Base-by-base conservation (phyloP, 148 eudicot genomes). In the Polygonum aviculare region DNA sequence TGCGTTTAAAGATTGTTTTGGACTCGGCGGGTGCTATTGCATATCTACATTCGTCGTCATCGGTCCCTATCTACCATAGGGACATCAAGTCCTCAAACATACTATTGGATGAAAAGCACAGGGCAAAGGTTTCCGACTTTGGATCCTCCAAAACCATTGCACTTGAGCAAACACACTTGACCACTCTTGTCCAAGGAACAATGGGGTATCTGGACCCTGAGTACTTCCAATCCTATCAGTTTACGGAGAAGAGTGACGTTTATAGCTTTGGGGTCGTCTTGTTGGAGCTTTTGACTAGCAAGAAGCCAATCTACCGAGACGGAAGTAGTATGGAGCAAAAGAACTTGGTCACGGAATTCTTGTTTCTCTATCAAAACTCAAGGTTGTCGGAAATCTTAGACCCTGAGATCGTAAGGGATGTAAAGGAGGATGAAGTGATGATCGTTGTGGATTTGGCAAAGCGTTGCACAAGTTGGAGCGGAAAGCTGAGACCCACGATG, bases 101-200 rank as follows among this genome's bases (percentile, higher is more conserved):
- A 6, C 8, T 57, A 12, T 5, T 57, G 11, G 63, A 57, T 21
- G 63, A 57, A 57, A 57, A 21, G 8, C 33, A 57, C 2, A 57
- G 63, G 21, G 63, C 33, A 57, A 57, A 57, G 33, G 63, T 57
- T 57, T 57, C 63, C 0, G 63, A 57, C 12, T 57, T 57, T 57
- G 63, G 63, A 57, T 57, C 63, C 2, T 57, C 63, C 63, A 57
- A 57, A 3, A 57, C 63, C 63, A 57, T 57, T 21, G 63, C 63
- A 0, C 21, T 57, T 21, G 63, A 57, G 21, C 63, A 57, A n/a
- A 57, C 63, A 5, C 63, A 57, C 35, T 57, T 57, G 33, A 57
- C 63, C 63, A 57, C 63, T 57, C 63, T 57, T 1, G 63, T 57
- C 11, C 63, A 57, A 57, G 63, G 63, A 57, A 57, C 63, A 57